phyloP scores from a whole-genome alignment of 805 yeast genomes.

The Maudiozyma bulderi region DNA sequence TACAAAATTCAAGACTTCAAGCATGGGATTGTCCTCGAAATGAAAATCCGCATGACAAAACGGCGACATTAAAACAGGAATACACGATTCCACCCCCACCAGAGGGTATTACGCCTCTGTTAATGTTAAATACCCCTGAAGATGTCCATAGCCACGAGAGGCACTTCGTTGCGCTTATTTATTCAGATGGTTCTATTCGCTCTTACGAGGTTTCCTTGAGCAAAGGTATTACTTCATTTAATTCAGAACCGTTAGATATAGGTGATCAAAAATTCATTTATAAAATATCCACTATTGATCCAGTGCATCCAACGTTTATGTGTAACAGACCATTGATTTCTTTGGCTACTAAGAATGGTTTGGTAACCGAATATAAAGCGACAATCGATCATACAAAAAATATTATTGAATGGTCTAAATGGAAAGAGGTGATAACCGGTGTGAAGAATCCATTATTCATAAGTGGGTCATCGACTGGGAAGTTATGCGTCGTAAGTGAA shows the following conservation, averaged over 20 bases:
- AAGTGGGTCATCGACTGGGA: slow-evolving; percentile 67
- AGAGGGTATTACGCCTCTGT: slow-evolving; percentile 10
- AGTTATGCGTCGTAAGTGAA: slow-evolving; percentile 63
- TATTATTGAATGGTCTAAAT: slow-evolving; percentile 43
- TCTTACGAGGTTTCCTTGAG: slow-evolving; percentile 25
- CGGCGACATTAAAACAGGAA: slow-evolving; percentile 11
- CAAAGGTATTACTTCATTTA: slow-evolving; percentile 30
- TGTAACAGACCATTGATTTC: slow-evolving; percentile 42
- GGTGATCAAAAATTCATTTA: slow-evolving; percentile 30
- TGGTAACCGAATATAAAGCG: slow-evolving; percentile 40
- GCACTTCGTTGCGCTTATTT: slow-evolving; percentile 46
- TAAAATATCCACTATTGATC: slow-evolving; percentile 53
- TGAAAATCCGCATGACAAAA: slow-evolving; percentile 13
- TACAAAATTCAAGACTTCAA: slow-evolving; percentile 35
- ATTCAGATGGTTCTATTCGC: slow-evolving; percentile 24
- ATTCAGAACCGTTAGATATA: slow-evolving; percentile 11
- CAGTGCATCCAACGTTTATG: slow-evolving; percentile 37
- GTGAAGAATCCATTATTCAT: slow-evolving; percentile 42
- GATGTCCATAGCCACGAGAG: slow-evolving; percentile 22
- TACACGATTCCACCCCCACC: slow-evolving; percentile 2
- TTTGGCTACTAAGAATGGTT: slow-evolving; percentile 44
- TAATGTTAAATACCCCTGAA: slow-evolving; percentile 32
- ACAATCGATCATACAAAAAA: slow-evolving; percentile 15
- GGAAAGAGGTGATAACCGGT: slow-evolving; percentile 45
- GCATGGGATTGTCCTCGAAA: slow-evolving; percentile 50